phyloP scores from a whole-genome alignment of 1,284 basidiomycete genomes.

The Trametes pubescens region DNA sequence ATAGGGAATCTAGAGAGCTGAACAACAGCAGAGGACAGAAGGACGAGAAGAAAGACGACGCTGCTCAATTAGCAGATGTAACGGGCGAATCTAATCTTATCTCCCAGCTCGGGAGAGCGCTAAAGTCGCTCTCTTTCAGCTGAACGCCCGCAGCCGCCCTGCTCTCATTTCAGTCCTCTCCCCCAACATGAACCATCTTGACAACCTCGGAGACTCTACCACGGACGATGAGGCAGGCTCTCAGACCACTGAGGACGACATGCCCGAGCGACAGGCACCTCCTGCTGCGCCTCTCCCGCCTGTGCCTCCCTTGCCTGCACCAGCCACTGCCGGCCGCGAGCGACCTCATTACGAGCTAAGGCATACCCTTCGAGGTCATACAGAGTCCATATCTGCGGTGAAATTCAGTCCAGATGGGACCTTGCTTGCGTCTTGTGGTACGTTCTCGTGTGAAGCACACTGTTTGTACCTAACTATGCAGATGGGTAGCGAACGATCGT shows the following conservation, averaged over 20 bases:
- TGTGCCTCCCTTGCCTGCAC: constrained; percentile 42
- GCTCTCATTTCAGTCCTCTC: not conserved
- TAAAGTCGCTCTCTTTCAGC: no score
- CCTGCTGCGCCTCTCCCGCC: constrained; percentile 45
- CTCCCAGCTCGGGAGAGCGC: no score
- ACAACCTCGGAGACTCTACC: constrained; percentile 59
- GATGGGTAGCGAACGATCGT: constrained; percentile 70
- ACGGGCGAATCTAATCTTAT: not conserved
- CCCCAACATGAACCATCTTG: constrained; percentile 29
- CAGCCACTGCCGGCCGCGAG: constrained; percentile 51
- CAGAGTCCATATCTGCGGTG: constrained; percentile 80
- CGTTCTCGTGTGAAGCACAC: constrained; percentile 38
- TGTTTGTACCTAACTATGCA: not conserved
- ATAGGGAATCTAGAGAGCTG: no score
- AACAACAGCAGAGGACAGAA: no score
- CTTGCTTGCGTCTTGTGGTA: constrained; percentile 81
- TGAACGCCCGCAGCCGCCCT: no score
- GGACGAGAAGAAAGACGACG: no score
- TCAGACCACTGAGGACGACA: constrained; percentile 83
- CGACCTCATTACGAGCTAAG: constrained; percentile 75
- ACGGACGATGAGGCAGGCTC: constrained; percentile 82
- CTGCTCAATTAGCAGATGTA: not conserved
- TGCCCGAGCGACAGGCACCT: constrained; percentile 63
- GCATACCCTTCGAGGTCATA: constrained; percentile 75
- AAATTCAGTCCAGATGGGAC: constrained; percentile 87